Evolutionary conservation across 169 alveolate species (phyloP).

Genomic region (Theileria orientalis): DNA sequence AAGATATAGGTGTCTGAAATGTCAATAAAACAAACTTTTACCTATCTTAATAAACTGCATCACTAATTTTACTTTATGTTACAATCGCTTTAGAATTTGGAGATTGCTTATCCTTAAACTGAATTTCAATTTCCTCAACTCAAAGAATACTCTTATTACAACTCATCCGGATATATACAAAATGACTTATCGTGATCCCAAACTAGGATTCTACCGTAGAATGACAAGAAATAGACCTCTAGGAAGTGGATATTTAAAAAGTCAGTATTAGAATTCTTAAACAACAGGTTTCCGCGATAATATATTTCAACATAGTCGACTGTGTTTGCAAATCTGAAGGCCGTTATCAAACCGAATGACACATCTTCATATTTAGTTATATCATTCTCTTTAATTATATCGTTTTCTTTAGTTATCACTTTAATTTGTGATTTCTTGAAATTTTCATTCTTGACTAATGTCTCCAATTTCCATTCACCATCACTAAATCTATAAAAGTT

Average conservation of each 20-base stretch:
- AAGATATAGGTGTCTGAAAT: too few relatives aligned
- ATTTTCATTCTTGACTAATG: background rate
- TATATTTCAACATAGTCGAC: background rate
- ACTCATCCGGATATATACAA: background rate
- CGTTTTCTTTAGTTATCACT: background rate
- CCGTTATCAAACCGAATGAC: background rate
- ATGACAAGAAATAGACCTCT: background rate
- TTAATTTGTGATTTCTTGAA: background rate
- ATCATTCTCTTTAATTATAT: background rate
- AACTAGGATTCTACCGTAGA: background rate
- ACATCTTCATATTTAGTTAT: background rate
- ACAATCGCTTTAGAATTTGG: too few relatives aligned
- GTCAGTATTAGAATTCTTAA: background rate
- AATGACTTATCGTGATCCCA: background rate
- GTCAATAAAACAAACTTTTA: too few relatives aligned
- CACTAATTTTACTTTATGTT: too few relatives aligned
- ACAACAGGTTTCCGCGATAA: background rate
- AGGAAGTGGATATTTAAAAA: background rate
- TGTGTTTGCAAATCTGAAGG: background rate
- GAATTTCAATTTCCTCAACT: too few relatives aligned
- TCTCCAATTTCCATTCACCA: constrained; percentile 7
- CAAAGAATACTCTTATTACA: too few relatives aligned
- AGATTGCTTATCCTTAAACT: too few relatives aligned
- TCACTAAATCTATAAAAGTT: constrained; percentile 6
- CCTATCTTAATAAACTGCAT: too few relatives aligned